Base-by-base conservation (phyloP, 2,329 filamentous ascomycete genomes). In the Fusarium praegraminearum region DNA sequence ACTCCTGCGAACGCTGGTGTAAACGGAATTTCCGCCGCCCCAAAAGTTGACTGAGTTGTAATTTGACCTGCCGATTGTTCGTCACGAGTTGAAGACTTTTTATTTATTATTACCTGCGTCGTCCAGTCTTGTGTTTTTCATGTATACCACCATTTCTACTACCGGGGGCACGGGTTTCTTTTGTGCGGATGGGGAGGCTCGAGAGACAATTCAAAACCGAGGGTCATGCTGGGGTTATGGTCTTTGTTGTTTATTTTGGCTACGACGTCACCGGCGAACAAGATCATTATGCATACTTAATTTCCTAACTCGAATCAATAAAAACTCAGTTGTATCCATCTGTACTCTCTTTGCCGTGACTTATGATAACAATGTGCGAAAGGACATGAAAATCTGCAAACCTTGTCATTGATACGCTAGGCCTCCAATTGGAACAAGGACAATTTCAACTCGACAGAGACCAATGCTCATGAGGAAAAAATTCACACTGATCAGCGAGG, bases 1-100 rank as follows among this genome's bases (percentile, higher is more conserved):
- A 75, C 85, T 28, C 84, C 87, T 0, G 81, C 83, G 0, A 83
- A 80, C 57, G 80, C 82, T 7, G 76, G 79, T 51, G 81, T 85
- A 51, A 87, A 86, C 59, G 84, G 84, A 38, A 70, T 75, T 18
- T 67, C 78, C 30, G 72, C 83, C 32, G 69, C 78, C 16, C 76
- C 84, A 20, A 88, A 87, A 79, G 75, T 82, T 40, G 86, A 88
- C 74, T 70, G 63, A 70, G 62, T 80, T 70, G 71, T 44, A 50
- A 47, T 55, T 62, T 47, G 52, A 53, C 62, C 65, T 62, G 44
- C 22, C 47, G 32, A 62, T 41, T 44, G 55, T 55, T 64, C 38
- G 55, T 75, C 67, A 72, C 66, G 74, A 76, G 57, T 65, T 65
- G 65, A 71, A 72, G 69, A 72, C 69, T 45, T 45, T 54, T 70